Evolutionary conservation across 2,329 filamentous ascomycete species (phyloP), one percentile per base, ranked within the genome.

Genomic region (Fonsecaea multimorphosa): DNA sequence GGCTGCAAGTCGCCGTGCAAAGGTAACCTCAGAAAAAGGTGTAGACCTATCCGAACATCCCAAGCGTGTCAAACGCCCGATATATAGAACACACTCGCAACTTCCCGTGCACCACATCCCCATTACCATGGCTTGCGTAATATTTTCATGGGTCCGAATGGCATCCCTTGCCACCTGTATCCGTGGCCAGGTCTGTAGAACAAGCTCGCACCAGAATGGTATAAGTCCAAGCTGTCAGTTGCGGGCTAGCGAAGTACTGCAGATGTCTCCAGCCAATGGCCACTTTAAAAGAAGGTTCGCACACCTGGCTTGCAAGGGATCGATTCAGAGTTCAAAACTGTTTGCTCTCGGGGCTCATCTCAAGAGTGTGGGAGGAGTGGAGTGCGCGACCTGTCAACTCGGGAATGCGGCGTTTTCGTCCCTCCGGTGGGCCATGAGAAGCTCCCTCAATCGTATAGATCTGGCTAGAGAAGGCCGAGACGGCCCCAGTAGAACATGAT

Each of bases 1-100:
- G 34, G 49, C 63, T 65, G 63, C 63, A 57, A 55, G 51, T 61
- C 56, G 40, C 58, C 63, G 63, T 57, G 36, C 24, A 46, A 52
- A 46, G 34, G 63, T 61, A 61, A 61, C 58, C 63, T 56, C n/a
- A 52, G 36, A 55, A 44, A 46, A 61, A 46, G 9, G 58, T 40
- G 51, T 51, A 60, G 31, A 31, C 31, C 44, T 36, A 51, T 19
- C 44, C 44, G 24, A 60, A 11, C n/a, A 12, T 32, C 58, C 29
- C 3, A 51, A 24, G 44, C 31, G 58, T 60, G 58, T 60, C 44
- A 60, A 60, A 51, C 58, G 52, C 31, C 44, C 44, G 58, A 51
- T 60, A 60, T 60, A 60, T 60, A 60, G 32, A 60, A 36, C 11
- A 9, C 31, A 29, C 29, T n/a, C 46, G 31, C 46, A 29, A 38